A percentile compares a stretch with the other conserved stretches of the same genome.
Conservation (phyloP, 352 stramenopile species). For the Phytophthora macrochlamydospora region DNA sequence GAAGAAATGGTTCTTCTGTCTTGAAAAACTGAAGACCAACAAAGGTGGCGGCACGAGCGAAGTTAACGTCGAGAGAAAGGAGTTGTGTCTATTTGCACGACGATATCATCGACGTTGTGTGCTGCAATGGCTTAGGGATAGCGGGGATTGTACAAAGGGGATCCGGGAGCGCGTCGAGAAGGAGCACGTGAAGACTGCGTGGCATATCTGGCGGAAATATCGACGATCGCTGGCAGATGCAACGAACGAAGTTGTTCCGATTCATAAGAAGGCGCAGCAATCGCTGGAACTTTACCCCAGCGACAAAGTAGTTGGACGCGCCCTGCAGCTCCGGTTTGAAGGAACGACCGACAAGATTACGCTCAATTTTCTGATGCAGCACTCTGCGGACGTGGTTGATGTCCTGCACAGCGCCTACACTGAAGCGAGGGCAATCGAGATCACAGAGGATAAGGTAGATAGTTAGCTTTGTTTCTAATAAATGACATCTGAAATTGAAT, state of each 20-base stretch:
- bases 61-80: not conserved
- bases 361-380: slow-evolving; percentile 48
- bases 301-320: slow-evolving; percentile 62
- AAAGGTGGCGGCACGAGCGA: slow-evolving; percentile 10
- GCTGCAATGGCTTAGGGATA: slow-evolving; percentile 53
- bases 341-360: slow-evolving; percentile 33
- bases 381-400: slow-evolving; percentile 48
- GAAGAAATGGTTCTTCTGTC: slow-evolving; percentile 81
- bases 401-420: slow-evolving; percentile 53
- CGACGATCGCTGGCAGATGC: slow-evolving; percentile 34
- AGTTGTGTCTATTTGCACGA: slow-evolving; percentile 64
- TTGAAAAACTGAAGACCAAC: slow-evolving; percentile 28
- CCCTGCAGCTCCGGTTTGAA: slow-evolving; percentile 47
- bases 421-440: slow-evolving; percentile 27
- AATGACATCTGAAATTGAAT: not conserved
- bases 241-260: slow-evolving; percentile 9
- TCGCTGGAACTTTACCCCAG: slow-evolving; percentile 68
- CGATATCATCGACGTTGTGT: slow-evolving; percentile 62
- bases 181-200: slow-evolving; percentile 72
- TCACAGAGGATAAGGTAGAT: slow-evolving; percentile 5
- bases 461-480: not conserved
- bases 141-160: slow-evolving; percentile 12
- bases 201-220: slow-evolving; percentile 78
- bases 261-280: slow-evolving; percentile 56
- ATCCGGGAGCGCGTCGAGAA: slow-evolving; percentile 55